Evolutionary conservation across 2,329 filamentous ascomycete species (phyloP).

Genomic region (Colletotrichum neosansevieriae): DNA sequence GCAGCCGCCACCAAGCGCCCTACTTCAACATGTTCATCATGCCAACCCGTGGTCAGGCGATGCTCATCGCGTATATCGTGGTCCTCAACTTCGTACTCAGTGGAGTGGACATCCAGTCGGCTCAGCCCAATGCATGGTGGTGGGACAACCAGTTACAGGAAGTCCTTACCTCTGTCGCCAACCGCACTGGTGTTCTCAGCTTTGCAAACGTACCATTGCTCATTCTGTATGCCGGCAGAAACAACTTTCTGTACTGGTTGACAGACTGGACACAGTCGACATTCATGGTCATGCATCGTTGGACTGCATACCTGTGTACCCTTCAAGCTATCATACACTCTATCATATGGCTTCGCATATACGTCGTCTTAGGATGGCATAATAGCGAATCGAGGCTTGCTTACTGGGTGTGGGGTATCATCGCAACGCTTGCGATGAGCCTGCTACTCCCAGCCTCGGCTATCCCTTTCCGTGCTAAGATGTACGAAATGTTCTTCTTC

Average conservation of each 20-base stretch:
- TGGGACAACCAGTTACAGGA: conserved; percentile 34
- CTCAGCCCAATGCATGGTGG: conserved; percentile 44
- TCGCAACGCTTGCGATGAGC: conserved; percentile 51
- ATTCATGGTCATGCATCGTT: conserved; percentile 58
- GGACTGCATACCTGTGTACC: conserved; percentile 55
- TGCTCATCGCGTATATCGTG: too few species aligned
- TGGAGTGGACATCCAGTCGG: conserved; percentile 35
- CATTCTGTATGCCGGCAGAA: conserved; percentile 54
- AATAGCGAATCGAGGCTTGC: conserved; percentile 43
- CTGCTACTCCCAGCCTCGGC: conserved; percentile 46
- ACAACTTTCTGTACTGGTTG: conserved; percentile 55
- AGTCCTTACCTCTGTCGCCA: conserved; percentile 46
- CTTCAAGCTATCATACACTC: conserved; percentile 57
- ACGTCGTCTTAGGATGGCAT: conserved; percentile 47
- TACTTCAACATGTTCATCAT: too few species aligned
- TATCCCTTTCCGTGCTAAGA: conserved; percentile 48
- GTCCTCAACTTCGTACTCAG: too few species aligned
- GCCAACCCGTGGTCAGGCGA: too few species aligned
- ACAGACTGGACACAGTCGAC: conserved; percentile 59
- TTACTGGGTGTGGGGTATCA: conserved; percentile 57
- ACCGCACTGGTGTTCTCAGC: conserved; percentile 51
- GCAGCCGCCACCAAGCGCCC: too few species aligned
- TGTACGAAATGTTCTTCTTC: conserved; percentile 57
- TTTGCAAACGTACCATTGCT: conserved; percentile 50
- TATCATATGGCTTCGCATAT: conserved; percentile 48